These are phyloP conservation scores for Hyaloscypha hepaticicola DNA, from an alignment of 495 filamentous ascomycete genomes.

Conservation along the genomic window DNA sequence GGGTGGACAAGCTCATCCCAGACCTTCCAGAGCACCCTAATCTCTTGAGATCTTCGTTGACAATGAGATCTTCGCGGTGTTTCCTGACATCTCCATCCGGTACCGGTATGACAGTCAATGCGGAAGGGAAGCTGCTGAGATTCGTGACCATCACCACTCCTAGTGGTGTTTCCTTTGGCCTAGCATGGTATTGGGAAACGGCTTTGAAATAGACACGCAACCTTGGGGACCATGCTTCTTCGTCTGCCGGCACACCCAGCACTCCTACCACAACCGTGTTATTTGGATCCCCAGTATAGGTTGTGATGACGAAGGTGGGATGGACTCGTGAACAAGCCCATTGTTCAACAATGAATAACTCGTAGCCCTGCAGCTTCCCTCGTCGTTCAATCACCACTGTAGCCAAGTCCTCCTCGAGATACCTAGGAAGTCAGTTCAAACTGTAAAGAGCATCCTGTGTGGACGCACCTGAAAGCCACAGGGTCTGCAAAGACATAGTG, in stretches of 20 bases:
- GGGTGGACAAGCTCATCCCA: conserved; percentile 73
- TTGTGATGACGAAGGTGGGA: conserved; percentile 88
- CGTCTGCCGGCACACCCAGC: conserved; percentile 78
- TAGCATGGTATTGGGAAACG: conserved; percentile 78
- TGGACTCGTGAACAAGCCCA: conserved; percentile 92
- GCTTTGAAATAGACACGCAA: conserved; percentile 84
- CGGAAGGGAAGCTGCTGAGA: conserved; percentile 83
- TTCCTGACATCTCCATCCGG: conserved; percentile 82
- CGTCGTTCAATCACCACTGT: conserved; percentile 73
- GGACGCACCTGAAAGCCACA: conserved; percentile 59
- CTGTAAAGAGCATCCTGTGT: neutral
- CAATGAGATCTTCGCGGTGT: conserved; percentile 82
- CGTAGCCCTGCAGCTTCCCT: conserved; percentile 73
- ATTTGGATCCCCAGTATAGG: conserved; percentile 85
- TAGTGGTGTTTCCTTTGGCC: conserved; percentile 75
- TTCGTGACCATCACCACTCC: conserved; percentile 94
- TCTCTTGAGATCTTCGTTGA: conserved; percentile 92
- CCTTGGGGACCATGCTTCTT: conserved; percentile 74
- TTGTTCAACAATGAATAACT: conserved; percentile 94
- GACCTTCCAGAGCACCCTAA: conserved; percentile 89
- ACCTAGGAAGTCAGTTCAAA: conserved; percentile 45
- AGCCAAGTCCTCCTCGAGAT: conserved; percentile 82
- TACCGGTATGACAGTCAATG: conserved; percentile 82
- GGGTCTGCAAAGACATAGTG: conserved; percentile 71
- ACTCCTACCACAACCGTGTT: conserved; percentile 79